Conservation (phyloP, 176 grass and related monocot genomes). For the Dendrocalamus sinicus region DNA sequence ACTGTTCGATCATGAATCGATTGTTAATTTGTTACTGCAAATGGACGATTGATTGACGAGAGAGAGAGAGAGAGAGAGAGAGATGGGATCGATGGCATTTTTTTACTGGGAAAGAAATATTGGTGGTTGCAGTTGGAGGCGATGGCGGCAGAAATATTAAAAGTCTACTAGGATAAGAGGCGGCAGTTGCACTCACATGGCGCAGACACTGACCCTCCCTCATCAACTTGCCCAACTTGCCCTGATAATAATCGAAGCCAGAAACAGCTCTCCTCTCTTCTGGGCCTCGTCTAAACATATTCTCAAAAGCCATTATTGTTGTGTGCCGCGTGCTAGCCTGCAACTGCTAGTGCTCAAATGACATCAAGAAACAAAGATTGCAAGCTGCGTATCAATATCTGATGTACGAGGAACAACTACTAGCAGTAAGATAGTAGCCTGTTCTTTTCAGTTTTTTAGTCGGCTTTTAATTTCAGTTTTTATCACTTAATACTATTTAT, state of each 20-base stretch:
- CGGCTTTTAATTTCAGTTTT: too few relatives aligned
- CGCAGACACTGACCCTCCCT: constrained; percentile 31
- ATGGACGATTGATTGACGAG: neutral
- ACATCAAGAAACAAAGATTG: neutral
- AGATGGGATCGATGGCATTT: neutral
- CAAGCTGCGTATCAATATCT: neutral
- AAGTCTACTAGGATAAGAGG: neutral
- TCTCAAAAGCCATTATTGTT: neutral
- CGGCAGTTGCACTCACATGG: constrained; percentile 48
- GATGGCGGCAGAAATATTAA: constrained; percentile 29
- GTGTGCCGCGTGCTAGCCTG: neutral
- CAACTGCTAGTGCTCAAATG: neutral
- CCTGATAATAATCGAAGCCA: constrained; percentile 47
- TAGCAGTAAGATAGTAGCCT: too few relatives aligned
- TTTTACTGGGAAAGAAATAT: neutral
- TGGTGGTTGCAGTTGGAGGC: neutral
- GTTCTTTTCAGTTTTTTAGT: too few relatives aligned
- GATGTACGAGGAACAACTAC: neutral
- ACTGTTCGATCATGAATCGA: neutral
- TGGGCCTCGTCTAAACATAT: neutral
- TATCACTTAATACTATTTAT: too few relatives aligned
- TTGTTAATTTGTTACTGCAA: neutral
- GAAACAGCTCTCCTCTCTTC: constrained; percentile 2
- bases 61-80: constrained; percentile 11
- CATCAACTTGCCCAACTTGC: constrained; percentile 61